These are phyloP conservation scores for Zelopaecilomyces penicillatus DNA, from an alignment of 2,329 filamentous ascomycete genomes.

Conservation along the genomic window DNA sequence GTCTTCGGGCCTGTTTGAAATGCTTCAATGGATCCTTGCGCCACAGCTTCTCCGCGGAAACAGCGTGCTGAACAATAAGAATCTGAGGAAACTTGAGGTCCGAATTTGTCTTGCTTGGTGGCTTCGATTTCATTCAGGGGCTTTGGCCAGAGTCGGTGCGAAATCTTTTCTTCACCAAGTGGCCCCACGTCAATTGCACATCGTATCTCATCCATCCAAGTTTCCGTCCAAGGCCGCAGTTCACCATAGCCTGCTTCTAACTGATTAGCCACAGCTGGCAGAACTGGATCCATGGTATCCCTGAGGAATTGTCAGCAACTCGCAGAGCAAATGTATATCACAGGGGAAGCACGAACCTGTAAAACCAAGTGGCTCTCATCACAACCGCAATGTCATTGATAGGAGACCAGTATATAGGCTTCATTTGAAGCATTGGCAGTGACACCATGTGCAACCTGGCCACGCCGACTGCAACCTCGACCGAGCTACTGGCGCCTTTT, in stretches of 20 bases:
- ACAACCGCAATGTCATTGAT: slow-evolving; percentile 82
- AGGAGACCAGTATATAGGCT: slow-evolving; percentile 96
- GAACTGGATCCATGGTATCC: slow-evolving; percentile 86
- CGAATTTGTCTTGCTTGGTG: slow-evolving; percentile 8
- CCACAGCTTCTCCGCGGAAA: slow-evolving; percentile 50
- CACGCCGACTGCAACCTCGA: slow-evolving; percentile 73
- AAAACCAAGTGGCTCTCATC: slow-evolving; percentile 90
- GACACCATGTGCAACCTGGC: slow-evolving; percentile 86
- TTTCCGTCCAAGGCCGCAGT: slow-evolving; percentile 79
- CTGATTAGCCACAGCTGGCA: slow-evolving; percentile 79
- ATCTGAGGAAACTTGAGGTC: slow-evolving; percentile 41
- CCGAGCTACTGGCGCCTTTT: slow-evolving; percentile 19
- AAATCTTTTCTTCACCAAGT: slow-evolving; percentile 82
- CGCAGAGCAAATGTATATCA: too few species aligned
- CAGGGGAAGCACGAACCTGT: slow-evolving; percentile 43
- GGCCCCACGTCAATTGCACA: slow-evolving; percentile 88
- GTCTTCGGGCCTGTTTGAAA: slow-evolving; percentile 20
- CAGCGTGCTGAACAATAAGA: slow-evolving; percentile 53
- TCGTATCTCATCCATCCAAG: slow-evolving; percentile 84
- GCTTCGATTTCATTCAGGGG: slow-evolving; percentile 17
- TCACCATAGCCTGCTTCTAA: slow-evolving; percentile 86
- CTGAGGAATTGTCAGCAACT: slow-evolving; percentile 13
- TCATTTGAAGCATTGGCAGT: slow-evolving; percentile 76
- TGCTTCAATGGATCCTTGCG: slow-evolving; percentile 41
- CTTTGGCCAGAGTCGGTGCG: slow-evolving; percentile 72